phyloP scores from a whole-genome alignment of 2,329 filamentous ascomycete species.

The Fusarium pseudocircinatum region DNA sequence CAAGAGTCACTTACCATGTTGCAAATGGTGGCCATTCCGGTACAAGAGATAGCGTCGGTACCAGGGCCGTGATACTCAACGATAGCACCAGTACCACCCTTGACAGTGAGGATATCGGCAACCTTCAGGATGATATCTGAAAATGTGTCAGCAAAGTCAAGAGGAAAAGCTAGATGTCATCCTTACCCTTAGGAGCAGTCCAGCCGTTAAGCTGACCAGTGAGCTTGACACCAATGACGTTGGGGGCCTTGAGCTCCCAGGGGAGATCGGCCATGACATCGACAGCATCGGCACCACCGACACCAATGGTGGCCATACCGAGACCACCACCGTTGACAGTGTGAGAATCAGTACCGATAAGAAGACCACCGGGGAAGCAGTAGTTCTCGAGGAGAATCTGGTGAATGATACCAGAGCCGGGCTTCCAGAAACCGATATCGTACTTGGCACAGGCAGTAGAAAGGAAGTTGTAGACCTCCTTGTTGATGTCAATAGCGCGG shows the following conservation, averaged over 20 bases:
- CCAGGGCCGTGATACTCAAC: conserved; percentile 73
- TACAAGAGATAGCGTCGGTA: conserved; percentile 78
- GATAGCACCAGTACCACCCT: conserved; percentile 95
- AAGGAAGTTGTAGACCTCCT: conserved; percentile 99
- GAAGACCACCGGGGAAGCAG: conserved; percentile 96
- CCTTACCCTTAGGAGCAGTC: conserved; percentile 88
- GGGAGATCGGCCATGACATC: conserved; percentile 98
- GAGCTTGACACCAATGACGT: conserved; percentile 95
- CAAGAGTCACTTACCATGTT: conserved; percentile 66
- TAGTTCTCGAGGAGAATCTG: conserved; percentile 99
- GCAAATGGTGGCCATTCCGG: conserved; percentile 86
- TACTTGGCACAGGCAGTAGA: conserved; percentile 96
- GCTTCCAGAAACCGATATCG: conserved; percentile 99
- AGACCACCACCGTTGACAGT: conserved; percentile 97
- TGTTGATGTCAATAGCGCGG: conserved; percentile 92
- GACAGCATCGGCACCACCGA: conserved; percentile 97
- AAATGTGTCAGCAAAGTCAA: conserved; percentile 1
- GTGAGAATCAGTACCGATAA: conserved; percentile 98
- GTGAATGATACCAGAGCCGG: conserved; percentile 98
- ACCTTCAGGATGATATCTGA: conserved; percentile 96
- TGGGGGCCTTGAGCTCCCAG: conserved; percentile 98
- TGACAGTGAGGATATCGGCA: conserved; percentile 95
- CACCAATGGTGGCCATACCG: conserved; percentile 93
- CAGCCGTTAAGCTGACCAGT: conserved; percentile 90
- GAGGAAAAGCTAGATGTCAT: background rate